phyloP scores from a whole-genome alignment of 2,329 filamentous ascomycete genomes.

The Nannizzia gypsea region DNA sequence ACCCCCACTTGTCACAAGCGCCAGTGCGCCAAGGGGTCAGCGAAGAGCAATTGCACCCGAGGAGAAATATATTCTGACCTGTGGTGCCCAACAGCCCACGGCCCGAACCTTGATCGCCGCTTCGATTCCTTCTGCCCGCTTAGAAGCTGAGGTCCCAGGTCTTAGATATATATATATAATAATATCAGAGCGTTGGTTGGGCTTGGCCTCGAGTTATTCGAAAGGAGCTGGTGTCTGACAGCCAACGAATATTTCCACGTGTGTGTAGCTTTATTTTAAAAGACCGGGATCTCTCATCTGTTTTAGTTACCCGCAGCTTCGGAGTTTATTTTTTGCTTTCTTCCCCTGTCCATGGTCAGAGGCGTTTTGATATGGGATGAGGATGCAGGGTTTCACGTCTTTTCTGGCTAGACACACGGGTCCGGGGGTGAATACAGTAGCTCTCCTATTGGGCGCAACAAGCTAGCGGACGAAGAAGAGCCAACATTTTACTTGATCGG shows the following conservation, averaged over 20 bases:
- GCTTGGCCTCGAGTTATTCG: background rate
- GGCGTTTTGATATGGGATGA: background rate
- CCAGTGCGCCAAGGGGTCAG: background rate
- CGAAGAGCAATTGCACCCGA: background rate
- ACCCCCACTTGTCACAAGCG: background rate
- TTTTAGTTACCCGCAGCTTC: background rate
- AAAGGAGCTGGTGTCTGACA: background rate
- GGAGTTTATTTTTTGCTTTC: background rate
- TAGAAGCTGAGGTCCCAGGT: too few relatives aligned
- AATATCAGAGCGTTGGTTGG: background rate
- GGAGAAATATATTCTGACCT: background rate
- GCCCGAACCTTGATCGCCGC: background rate
- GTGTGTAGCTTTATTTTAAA: background rate
- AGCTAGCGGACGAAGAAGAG: background rate
- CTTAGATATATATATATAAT: too few relatives aligned
- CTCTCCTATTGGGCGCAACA: background rate
- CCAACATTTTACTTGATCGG: background rate
- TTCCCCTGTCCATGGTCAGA: background rate
- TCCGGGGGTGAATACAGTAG: background rate
- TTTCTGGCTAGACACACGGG: background rate
- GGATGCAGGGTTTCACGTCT: background rate
- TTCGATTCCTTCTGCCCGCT: too few relatives aligned
- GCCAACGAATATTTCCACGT: conserved; percentile 3
- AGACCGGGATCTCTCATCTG: background rate
- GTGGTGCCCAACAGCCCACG: background rate